Evolutionary conservation across 192 early-diverging fungal genomes (phyloP).

Genomic region (Coemansia sp.): DNA sequence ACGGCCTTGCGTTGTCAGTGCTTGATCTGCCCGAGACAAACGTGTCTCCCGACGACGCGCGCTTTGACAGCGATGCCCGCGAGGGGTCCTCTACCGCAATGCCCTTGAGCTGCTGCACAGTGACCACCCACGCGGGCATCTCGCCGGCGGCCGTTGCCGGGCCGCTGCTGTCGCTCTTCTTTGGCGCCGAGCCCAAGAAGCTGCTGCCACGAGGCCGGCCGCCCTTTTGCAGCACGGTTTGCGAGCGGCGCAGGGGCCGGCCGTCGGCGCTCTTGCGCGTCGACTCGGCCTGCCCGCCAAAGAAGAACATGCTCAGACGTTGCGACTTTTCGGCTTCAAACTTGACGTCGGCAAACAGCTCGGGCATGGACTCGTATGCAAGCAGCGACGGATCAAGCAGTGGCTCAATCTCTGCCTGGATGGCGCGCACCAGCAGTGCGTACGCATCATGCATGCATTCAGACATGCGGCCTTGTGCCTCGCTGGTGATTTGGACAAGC

Average conservation of each 20-base stretch:
- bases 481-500: slow-evolving; percentile 61
- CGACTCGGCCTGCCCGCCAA: slow-evolving; percentile 16
- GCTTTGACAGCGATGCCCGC: slow-evolving; percentile 3
- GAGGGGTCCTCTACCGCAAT: not conserved
- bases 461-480: slow-evolving; percentile 71
- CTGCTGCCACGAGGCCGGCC: slow-evolving; percentile 36
- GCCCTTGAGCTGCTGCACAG: slow-evolving; percentile 20
- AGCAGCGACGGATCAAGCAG: slow-evolving; percentile 63
- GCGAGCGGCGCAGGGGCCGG: slow-evolving; percentile 40
- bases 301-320: slow-evolving; percentile 46
- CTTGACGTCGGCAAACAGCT: slow-evolving; percentile 50
- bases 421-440: slow-evolving; percentile 57
- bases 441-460: slow-evolving; percentile 75
- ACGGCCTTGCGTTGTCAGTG: slow-evolving; percentile 13
- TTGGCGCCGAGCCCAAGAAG: slow-evolving; percentile 7
- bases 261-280: slow-evolving; percentile 37
- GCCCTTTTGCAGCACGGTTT: slow-evolving; percentile 21
- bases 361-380: slow-evolving; percentile 63
- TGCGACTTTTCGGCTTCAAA: slow-evolving; percentile 41
- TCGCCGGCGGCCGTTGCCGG: slow-evolving; percentile 31
- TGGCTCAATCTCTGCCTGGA: slow-evolving; percentile 59
- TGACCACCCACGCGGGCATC: slow-evolving; percentile 28
- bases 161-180: not conserved
- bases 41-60: slow-evolving; percentile 43
- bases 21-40: slow-evolving; percentile 36